Base-by-base conservation (phyloP, 352 stramenopile genomes). In the Pythium utonaiense region DNA sequence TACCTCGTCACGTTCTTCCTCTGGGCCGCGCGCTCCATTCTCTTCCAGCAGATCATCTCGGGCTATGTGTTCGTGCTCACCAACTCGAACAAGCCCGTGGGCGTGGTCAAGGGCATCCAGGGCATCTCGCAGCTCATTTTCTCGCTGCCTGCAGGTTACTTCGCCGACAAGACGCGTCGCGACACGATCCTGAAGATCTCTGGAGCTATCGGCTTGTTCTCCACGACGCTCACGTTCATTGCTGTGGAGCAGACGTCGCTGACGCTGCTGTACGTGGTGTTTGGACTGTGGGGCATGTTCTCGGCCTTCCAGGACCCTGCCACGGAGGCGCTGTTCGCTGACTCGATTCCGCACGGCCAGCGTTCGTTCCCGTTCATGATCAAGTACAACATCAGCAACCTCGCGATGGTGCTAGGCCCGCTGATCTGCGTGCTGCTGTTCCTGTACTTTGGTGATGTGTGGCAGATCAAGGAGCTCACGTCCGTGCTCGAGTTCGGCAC, bases 281-380 rank as follows among this genome's bases (percentile, higher is more conserved):
- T 95, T 60, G 75, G 57, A 6, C 50, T 95, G 3, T 96, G 87
- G 83, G 89, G 89, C 17, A 54, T 77, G n/a, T 95, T 93, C 62
- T 67, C 73, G 21, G 84, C 87, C 5, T 74, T 95, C 42, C 77
- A 89, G 33, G 83, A 82, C 58, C 86, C 88, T 3, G 73, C 83
- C 0, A 70, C 88, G 53, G 83, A 95, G 42, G 88, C 89, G 2
- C 61, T 96, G 0, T 95, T 96, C 49, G 84, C 86, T 8, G 88
- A 96, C 60, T 95, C 86, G 0, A 74, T 96, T 28, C 78, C 79
- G 8, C 44, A 75, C 2, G 81, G 83, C 0, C 69, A 88, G 57
- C 68, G 88, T 30, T 92, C 80, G 2, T 66, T 80, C 9, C 86
- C 81, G 17, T 96, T 96, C 68, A 96, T 74, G 16, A 58, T 91